Base-by-base conservation (phyloP, 352 stramenopile genomes). In the Globisporangium megalacanthum region DNA sequence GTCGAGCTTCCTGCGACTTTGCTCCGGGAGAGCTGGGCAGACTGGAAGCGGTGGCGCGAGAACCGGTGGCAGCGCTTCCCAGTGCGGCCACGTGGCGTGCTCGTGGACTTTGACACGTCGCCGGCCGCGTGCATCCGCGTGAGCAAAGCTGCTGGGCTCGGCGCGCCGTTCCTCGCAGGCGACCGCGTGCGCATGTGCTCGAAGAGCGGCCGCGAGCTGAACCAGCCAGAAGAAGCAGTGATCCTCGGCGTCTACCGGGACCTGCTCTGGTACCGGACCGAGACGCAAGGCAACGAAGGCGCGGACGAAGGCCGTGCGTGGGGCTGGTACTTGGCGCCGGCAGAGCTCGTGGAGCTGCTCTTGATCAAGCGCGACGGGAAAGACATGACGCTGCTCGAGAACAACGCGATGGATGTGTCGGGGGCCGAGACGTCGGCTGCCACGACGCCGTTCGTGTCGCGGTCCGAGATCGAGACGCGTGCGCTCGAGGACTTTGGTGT, bases 221-320 rank as follows among this genome's bases (percentile, higher is more conserved):
- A 99, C 56, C 79, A 98, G 22, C 89, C 94, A 9, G 97, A 99
- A 73, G 94, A 98, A 83, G 96, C 96, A 33, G 74, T 98, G 42
- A 81, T 99, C 54, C 70, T 99, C 20, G 97, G 86, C 59, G 80
- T 92, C 5, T 97, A 97, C 62, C 83, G 97, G 56, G 85, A 84
- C 1, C 85, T 85, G 37, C 63, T 99, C 15, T 99, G 94, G 83
- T 99, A 99, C 49, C 78, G 83, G 19, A 94, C 97, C 11, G 90
- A 98, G 61, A 98, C 92, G 10, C 96, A 99, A 70, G 96, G 97
- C 55, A 98, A 95, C 52, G 95, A 98, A 82, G 95, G 95, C 37
- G 90, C 93, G 9, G 86, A 95, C 45, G 86, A 95, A 92, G 88
- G 81, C 42, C 97, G 67, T 62, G 81, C 75, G 56, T 98, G 87